Percentiles rank a stretch among this genome's conserved stretches.
These are phyloP conservation scores for Bocquillonia castaneifolia DNA, from an alignment of 441 rosid species.

Conservation along the genomic window DNA sequence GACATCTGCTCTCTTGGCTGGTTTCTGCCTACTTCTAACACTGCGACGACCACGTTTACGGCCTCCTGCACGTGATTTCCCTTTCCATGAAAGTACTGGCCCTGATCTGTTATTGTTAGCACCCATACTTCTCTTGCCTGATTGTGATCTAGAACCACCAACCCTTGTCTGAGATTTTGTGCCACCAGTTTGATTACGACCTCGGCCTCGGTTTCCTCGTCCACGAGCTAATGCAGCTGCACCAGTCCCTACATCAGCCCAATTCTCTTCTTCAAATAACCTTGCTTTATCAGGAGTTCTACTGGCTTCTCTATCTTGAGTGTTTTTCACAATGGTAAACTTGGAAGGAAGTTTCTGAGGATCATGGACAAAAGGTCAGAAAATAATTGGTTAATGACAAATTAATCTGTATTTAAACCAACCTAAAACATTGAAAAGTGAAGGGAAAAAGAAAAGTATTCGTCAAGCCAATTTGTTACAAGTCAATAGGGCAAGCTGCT, in stretches of 20 bases:
- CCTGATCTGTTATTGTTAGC: conserved; percentile 25
- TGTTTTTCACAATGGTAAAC: conserved; percentile 34
- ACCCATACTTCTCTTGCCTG: conserved; percentile 38
- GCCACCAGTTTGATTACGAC: conserved; percentile 35
- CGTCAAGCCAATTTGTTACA: not conserved
- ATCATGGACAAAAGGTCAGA: conserved; percentile 2
- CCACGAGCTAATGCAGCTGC: conserved; percentile 37
- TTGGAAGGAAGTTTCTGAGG: conserved; percentile 38
- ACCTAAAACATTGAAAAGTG: not conserved
- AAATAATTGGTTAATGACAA: not conserved
- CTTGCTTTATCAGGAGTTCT: conserved; percentile 33
- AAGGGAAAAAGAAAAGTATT: no score
- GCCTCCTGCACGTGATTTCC: conserved; percentile 44
- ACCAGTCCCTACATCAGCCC: conserved; percentile 39
- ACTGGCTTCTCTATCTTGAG: conserved; percentile 28
- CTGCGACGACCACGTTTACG: conserved; percentile 52
- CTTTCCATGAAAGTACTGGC: conserved; percentile 39
- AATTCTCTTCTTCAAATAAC: conserved; percentile 43
- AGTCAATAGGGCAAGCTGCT: not conserved
- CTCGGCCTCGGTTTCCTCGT: conserved; percentile 43
- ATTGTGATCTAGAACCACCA: conserved; percentile 35
- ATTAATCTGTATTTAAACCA: not conserved
- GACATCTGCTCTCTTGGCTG: conserved; percentile 36
- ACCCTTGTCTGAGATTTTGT: conserved; percentile 38
- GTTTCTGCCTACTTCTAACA: conserved; percentile 41